Evolutionary conservation across 306 rosid species (phyloP), one percentile per base, ranked within the genome.

Genomic region (Quercus aquifolioides): DNA sequence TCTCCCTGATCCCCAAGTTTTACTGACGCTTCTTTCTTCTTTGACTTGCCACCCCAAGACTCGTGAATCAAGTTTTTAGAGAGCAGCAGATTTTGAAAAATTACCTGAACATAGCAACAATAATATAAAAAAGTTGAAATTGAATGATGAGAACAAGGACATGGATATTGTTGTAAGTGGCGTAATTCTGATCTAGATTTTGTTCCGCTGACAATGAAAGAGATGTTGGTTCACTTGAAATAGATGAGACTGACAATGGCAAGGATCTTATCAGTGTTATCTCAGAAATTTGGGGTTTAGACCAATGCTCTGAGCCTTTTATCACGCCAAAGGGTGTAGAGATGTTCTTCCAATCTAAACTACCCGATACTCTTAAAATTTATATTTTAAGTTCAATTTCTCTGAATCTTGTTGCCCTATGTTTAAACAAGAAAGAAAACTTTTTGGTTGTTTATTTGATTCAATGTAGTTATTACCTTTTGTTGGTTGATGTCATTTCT

Each of bases 1-100:
- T 12, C 91, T 95, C 77, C 99, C 97, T 79, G 94, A 90, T 91
- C 82, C 89, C 26, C 94, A 95, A 82, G 92, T 95, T 81, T 73
- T 92, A 54, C 79, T 92, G 82, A 81, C 84, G 75, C 87, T 87
- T 70, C 86, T 92, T 77, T 90, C 97, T 55, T 87, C 97, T 75
- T 57, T 88, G 76, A 87, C 84, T 82, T 21, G 87, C 43, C 88
- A 80, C 74, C 84, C 84, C 30, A 93, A 86, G 85, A 82, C 81
- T 46, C 76, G 58, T 3, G 79, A 69, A 23, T 82, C 81, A 38
- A 30, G 69, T 73, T 75, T 76, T 65, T 92, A 95, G 86, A 90
- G 97, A 85, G 80, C 83, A 64, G 80, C 89, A 25, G 46, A 58
- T 51, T 57, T 20, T 46, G 84, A 65, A 59, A 3, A 58, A 56